Percentiles rank a stretch among this genome's conserved stretches.
These are phyloP conservation scores for Usnea hakonensis DNA, from an alignment of 495 filamentous ascomycete genomes.

Conservation along the genomic window DNA sequence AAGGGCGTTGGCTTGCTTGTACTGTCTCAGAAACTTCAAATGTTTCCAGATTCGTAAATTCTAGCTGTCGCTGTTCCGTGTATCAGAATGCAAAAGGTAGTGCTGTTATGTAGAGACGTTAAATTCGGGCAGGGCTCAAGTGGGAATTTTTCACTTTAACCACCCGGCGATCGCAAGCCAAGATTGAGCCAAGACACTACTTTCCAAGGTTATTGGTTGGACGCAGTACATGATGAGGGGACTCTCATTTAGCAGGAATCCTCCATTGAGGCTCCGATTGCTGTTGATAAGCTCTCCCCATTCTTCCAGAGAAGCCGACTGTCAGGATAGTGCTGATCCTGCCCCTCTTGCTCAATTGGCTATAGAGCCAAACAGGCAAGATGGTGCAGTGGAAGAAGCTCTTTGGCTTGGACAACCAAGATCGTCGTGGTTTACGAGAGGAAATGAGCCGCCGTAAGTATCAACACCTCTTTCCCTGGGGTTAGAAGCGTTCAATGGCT, in stretches of 20 bases:
- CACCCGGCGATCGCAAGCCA: slow-evolving; percentile 8
- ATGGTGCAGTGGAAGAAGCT: slow-evolving; percentile 38
- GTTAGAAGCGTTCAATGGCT: slow-evolving; percentile 18
- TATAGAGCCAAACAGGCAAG: not conserved
- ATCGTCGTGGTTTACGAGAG: slow-evolving; percentile 30
- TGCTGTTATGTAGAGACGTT: not conserved
- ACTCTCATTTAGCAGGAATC: not conserved
- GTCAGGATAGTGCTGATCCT: too few species aligned
- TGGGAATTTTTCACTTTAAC: not conserved
- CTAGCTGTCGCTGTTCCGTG: not conserved
- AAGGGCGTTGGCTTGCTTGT: not conserved
- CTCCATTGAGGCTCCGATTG: not conserved
- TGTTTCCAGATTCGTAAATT: not conserved
- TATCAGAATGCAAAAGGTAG: not conserved
- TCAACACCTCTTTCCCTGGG: not conserved
- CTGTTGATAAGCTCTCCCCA: not conserved
- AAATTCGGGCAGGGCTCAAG: not conserved
- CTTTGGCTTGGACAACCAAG: slow-evolving; percentile 28
- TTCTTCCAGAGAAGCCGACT: not conserved
- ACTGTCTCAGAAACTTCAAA: not conserved
- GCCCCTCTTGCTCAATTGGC: not conserved
- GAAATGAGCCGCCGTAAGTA: slow-evolving; percentile 31
- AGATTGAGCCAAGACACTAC: slow-evolving; percentile 11
- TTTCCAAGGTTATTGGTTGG: not conserved
- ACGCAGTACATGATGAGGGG: not conserved